A percentile compares a stretch with the other conserved stretches of the same genome.
Conservation (phyloP, 805 yeast genomes). For the Ogataea dorogensis region DNA sequence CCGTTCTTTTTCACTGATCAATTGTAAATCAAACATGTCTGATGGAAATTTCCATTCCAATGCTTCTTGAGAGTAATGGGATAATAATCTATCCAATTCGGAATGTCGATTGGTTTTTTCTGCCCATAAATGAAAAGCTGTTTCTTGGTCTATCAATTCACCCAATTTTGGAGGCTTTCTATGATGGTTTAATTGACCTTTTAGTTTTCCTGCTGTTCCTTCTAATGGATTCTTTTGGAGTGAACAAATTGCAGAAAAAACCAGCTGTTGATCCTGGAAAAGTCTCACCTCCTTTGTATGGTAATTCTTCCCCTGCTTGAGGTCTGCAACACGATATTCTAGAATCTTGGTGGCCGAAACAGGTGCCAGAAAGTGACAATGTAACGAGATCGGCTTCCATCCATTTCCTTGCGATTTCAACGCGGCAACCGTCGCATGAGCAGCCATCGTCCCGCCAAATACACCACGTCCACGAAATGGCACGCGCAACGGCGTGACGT, state of each 20-base stretch:
- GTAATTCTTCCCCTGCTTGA: constrained; percentile 53
- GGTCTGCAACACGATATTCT: constrained; percentile 49
- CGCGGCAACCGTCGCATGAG: constrained; percentile 64
- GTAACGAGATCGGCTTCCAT: constrained; percentile 59
- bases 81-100: constrained; percentile 26
- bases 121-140: constrained; percentile 31
- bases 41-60: constrained; percentile 34
- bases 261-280: constrained; percentile 49
- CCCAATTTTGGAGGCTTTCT: constrained; percentile 30
- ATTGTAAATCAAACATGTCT: constrained; percentile 33
- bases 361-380: constrained; percentile 57
- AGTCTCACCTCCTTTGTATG: constrained; percentile 54
- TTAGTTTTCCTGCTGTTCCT: constrained; percentile 33
- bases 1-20: constrained; percentile 22
- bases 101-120: constrained; percentile 21
- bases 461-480: constrained; percentile 62
- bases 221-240: constrained; percentile 36
- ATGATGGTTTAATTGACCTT: constrained; percentile 32
- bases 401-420: constrained; percentile 45
- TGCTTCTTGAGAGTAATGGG: constrained; percentile 34
- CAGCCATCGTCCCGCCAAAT: constrained; percentile 69
- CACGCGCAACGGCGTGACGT: constrained; percentile 31
- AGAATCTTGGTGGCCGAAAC: constrained; percentile 48
- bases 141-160: constrained; percentile 28
- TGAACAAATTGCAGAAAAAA: constrained; percentile 52